Base-by-base conservation (phyloP, 2,329 filamentous ascomycete species). In the Pyricularia grisea region DNA sequence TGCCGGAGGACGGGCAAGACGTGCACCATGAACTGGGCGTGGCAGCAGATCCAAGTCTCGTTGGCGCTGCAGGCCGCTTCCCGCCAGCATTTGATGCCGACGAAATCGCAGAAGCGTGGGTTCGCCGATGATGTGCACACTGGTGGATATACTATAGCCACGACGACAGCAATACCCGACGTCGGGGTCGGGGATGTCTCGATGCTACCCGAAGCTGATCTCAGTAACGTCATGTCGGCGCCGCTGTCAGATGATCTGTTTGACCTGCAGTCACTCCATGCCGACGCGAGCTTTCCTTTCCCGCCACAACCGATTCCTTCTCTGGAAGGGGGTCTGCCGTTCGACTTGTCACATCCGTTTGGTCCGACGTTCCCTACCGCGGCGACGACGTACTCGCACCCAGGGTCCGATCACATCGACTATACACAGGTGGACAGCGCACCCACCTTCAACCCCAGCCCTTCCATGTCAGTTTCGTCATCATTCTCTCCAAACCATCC, bases 1-100 rank as follows among this genome's bases (percentile, higher is more conserved):
- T 63, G 60, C 12, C 23, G 25, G 27, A 63, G 60, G 25, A 63
- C 60, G 3, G 60, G 60, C 27, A 63, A 63, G 25, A 63, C 60
- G 14, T 63, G 60, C 60, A 63, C 60, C 25, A 63, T 63, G 60
- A 63, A 63, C 60, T 63, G 60, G 60, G 60, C 60, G 12, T 28
- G 60, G 60, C 60, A 63, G 60, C 60, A 63, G 60, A 63, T 63
- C 60, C 60, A 63, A 23, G 60, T 63, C 9, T 63, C 60, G 60
- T 28, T 63, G 60, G 60, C 60, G 27, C 25, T 63, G 60, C 60
- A 63, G 25, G 23, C 25, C 3, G 60, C 60, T 17, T 63, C 60
- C 25, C 60, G 60, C 25, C 60, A 61, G 23, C 58, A 63, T 12
- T 5, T 28, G 25, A 27, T 27, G 27, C 60, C 25, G 60, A 28